Evolutionary conservation across 352 stramenopile species (phyloP), one percentile per base, ranked within the genome.

Genomic region (Pythium grandisporangium): DNA sequence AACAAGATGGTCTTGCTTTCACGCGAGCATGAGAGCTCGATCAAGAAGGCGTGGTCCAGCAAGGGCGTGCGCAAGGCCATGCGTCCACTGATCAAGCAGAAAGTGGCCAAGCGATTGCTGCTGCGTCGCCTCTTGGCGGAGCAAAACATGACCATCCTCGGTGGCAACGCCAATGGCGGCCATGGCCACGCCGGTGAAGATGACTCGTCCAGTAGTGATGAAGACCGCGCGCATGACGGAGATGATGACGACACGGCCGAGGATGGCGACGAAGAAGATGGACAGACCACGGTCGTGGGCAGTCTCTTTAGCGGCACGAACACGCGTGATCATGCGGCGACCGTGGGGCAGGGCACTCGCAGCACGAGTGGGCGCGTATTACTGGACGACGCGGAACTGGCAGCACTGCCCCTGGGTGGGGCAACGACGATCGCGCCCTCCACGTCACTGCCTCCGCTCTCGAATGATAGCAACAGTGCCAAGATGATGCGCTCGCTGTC

Each of bases 1-100:
- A 58, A 76, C 50, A 91, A 91, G 46, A 86, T 87, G 22, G 80
- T 93, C 19, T 63, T 89, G 58, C 63, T 93, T 13, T 91, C 77
- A 25, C 72, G 77, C 38, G 77, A 93, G 52, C 76, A 91, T 42
- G 80, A 93, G 46, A 90, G 84, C 41, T 83, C 78, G 8, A 86
- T 85, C 49, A 91, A 93, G 47, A 91, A 89, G 37, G 80, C 77
- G 2, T 93, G 80, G 77, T 89, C 73, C 8, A 90, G 74, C 51
- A 93, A 93, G 51, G 74, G 70, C 37, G 75, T 93, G 24, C 76
- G 77, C 21, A 91, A 91, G 46, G 77, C 80, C 3, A 93, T 93
- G 80, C 72, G 75, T 11, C 77, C 80, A 23, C 57, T 93, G 22
- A 60, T 90, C 38, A 91, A 93, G 47, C 80, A 93, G 47, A 90